Conservation (phyloP, 2,329 filamentous ascomycete genomes). For the Triangularia verruculosa region DNA sequence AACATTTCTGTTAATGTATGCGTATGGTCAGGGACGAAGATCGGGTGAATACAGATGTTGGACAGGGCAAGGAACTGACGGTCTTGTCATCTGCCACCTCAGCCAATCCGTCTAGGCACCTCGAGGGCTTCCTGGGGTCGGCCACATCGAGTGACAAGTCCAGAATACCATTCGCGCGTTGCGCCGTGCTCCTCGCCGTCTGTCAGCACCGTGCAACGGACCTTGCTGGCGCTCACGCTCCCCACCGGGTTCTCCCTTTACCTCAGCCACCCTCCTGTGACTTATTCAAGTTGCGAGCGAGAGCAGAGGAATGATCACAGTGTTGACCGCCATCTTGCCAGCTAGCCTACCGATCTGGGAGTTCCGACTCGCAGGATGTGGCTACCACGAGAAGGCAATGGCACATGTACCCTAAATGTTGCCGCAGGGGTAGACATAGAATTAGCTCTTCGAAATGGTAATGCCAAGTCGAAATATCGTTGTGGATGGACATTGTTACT, state of each 20-base stretch:
- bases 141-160: neutral
- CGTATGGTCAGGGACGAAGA: neutral
- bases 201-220: neutral
- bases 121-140: neutral
- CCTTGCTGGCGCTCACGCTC: neutral
- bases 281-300: neutral
- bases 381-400: neutral
- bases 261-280: neutral
- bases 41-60: neutral
- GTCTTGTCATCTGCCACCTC: neutral
- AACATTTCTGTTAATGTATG: neutral
- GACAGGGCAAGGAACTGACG: neutral
- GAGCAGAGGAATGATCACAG: neutral
- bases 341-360: neutral
- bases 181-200: neutral
- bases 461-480: conserved; percentile 1
- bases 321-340: neutral
- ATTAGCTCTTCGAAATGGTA: neutral
- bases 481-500: neutral
- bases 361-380: neutral
- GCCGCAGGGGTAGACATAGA: conserved; percentile 8
- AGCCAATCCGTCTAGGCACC: neutral
- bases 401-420: neutral
- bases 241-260: neutral
- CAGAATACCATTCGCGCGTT: neutral